phyloP scores from a whole-genome alignment of 768 basidiomycete species.

The Hygrocybe punicea region DNA sequence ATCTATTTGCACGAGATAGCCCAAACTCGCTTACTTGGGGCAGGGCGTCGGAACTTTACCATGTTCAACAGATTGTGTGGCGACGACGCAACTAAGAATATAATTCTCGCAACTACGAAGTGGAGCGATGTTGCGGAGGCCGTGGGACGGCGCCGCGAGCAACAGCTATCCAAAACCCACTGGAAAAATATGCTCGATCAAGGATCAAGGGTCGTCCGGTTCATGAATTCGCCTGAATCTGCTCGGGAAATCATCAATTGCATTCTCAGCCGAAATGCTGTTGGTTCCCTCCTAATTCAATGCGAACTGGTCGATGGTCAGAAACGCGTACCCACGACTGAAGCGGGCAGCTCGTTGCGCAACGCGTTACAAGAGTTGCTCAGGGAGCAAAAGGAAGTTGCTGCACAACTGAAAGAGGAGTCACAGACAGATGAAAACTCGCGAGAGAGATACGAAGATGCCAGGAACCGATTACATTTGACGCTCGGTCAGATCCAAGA shows the following conservation, averaged over 20 bases:
- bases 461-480: slow-evolving; percentile 20
- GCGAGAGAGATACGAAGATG: slow-evolving; percentile 14
- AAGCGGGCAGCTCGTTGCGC: slow-evolving; percentile 30
- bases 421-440: slow-evolving; percentile 12
- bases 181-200: slow-evolving; percentile 34
- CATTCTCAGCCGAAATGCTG: slow-evolving; percentile 10
- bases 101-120: slow-evolving; percentile 38
- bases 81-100: slow-evolving; percentile 22
- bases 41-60: slow-evolving; percentile 25
- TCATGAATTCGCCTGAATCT: slow-evolving; percentile 17
- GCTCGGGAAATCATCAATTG: slow-evolving; percentile 29
- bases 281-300: slow-evolving; percentile 27
- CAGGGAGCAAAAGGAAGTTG: slow-evolving; percentile 23
- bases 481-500: slow-evolving; percentile 20
- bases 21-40: slow-evolving; percentile 29
- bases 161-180: slow-evolving; percentile 40
- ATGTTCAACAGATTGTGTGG: slow-evolving; percentile 39
- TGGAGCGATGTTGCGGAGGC: slow-evolving; percentile 39
- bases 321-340: slow-evolving; percentile 27
- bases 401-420: slow-evolving; percentile 16
- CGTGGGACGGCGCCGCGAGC: slow-evolving; percentile 39
- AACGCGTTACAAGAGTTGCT: slow-evolving; percentile 24
- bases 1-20: slow-evolving; percentile 25
- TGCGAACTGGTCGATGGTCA: slow-evolving; percentile 31
- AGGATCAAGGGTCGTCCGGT: slow-evolving; percentile 11